Evolutionary conservation across 441 rosid genomes (phyloP), one percentile per base, ranked within the genome.

Genomic region (Sinapis alba): DNA sequence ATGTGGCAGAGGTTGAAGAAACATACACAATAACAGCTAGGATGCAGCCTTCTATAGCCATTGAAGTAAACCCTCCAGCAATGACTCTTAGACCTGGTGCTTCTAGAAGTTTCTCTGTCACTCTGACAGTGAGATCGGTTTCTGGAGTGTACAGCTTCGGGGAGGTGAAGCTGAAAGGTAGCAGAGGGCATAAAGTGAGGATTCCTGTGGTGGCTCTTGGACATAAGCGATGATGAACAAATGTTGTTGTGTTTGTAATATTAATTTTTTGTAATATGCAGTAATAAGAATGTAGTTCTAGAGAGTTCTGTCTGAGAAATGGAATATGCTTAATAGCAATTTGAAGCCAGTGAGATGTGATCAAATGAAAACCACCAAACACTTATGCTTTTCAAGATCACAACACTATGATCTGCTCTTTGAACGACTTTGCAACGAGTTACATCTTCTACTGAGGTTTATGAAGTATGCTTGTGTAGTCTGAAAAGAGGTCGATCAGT

Each of bases 101-200:
- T 19, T 84, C 95, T 1, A 80, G 84, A 65, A 87, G 80, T 77
- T 87, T 92, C 79, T 70, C 91, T 0, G 95, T 87, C 27, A 89
- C 88, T 15, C 91, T 94, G 7, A 86, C 92, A 0, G 82, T 81
- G 50, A 80, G 97, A 80, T 81, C 92, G 9, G 86, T 90, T 11
- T 83, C 89, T 0, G 93, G 98, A 75, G 67, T 74, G 9, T 94
- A 94, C 79, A 86, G 90, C 82, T 94, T 92, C 1, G 98, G 98
- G 15, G 91, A 92, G 79, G 78, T 94, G 36, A 27, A 73, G 57
- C 78, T 94, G 93, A 94, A 94, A 85, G 98, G 98, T 23, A 94
- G 94, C 85, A 57, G 97, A 62, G 97, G 98, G 38, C 98, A 94
- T 80, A 87, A 82, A 79, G 97, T 94, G 65, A 87, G 81, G 73